Conservation (phyloP, 2,329 filamentous ascomycete genomes). For the Clarireedia paspali region DNA sequence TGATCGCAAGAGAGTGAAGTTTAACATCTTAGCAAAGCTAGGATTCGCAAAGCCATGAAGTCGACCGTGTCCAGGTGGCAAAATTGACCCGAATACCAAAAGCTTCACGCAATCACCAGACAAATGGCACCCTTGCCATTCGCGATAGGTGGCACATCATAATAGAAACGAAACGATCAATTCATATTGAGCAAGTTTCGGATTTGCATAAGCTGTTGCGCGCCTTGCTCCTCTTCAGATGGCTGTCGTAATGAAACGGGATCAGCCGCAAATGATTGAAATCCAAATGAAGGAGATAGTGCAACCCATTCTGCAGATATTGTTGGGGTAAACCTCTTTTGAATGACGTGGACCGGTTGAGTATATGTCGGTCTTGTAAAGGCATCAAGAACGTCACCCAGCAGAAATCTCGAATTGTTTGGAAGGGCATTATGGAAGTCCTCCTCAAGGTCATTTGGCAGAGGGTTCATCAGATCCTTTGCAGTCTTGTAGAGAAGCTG, state of each 20-base stretch:
- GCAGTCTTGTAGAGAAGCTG: constrained; percentile 26
- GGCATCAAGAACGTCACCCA: constrained; percentile 29
- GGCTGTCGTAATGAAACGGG: constrained; percentile 8
- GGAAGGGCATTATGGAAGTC: constrained; percentile 1
- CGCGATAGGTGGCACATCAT: too few relatives aligned
- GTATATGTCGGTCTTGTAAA: constrained; percentile 27
- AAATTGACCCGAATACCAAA: too few relatives aligned
- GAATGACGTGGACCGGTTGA: constrained; percentile 25
- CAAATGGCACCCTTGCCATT: too few relatives aligned
- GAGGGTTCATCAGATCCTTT: constrained; percentile 18
- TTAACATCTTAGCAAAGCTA: too few relatives aligned
- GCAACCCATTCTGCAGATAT: constrained; percentile 25
- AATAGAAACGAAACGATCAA: constrained; percentile 7
- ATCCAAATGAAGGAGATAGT: constrained; percentile 16
- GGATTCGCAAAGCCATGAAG: too few relatives aligned
- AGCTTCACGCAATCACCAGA: too few relatives aligned
- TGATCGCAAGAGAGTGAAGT: too few relatives aligned
- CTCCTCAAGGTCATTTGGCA: constrained; percentile 18
- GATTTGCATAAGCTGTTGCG: constrained; percentile 27
- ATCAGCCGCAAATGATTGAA: constrained; percentile 5
- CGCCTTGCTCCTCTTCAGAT: constrained; percentile 22
- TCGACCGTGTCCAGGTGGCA: too few relatives aligned
- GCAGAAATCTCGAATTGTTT: constrained; percentile 7
- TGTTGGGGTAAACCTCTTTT: constrained; percentile 22
- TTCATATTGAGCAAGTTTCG: constrained; percentile 26